Evolutionary conservation across 257 asterid genomes (phyloP), one percentile per base, ranked within the genome.

Genomic region (Solanum sejunctum): DNA sequence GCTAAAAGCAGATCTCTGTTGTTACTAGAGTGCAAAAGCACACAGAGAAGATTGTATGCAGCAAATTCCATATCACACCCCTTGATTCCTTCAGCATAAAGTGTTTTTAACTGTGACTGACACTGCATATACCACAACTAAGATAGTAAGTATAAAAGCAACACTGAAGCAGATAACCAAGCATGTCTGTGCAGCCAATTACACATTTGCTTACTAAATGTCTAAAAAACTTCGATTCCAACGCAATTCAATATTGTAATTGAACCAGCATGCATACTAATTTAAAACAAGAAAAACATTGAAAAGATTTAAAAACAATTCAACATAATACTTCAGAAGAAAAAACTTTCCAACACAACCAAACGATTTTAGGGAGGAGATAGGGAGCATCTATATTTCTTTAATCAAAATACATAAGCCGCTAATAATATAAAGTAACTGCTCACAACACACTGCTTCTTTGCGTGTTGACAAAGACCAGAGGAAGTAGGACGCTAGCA

Each of bases 61-160:
- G 98, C 94, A 85, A 97, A 94, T 89, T 97, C 99, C 94, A 93
- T 92, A 89, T 92, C 92, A 87, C 98, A 93, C 90, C 99, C 99
- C 82, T 84, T 86, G 82, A 95, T 94, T 87, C 98, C 99, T 90
- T 97, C 99, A 49, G 96, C 93, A 92, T 97, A 97, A 70, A 97
- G 98, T 15, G 97, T 91, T 92, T 90, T 89, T 89, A 97, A 88
- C 90, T 97, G 99, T 83, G 99, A 95, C 84, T 97, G 99, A 87
- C 99, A 97, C 99, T 97, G 98, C 97, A 90, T 52, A 86, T 60
- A 55, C 83, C 86, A 84, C 87, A 83, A 54, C 87, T 52, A 49
- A 79, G 85, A 86, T 52, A 23, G 80, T 87, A 47, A 85, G 71
- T 45, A 83, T 85, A 73, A 90, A 57, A 75, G 84, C 45, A 41